Evolutionary conservation across 2,329 filamentous ascomycete genomes (phyloP).

Genomic region (Calonectria honghensis): DNA sequence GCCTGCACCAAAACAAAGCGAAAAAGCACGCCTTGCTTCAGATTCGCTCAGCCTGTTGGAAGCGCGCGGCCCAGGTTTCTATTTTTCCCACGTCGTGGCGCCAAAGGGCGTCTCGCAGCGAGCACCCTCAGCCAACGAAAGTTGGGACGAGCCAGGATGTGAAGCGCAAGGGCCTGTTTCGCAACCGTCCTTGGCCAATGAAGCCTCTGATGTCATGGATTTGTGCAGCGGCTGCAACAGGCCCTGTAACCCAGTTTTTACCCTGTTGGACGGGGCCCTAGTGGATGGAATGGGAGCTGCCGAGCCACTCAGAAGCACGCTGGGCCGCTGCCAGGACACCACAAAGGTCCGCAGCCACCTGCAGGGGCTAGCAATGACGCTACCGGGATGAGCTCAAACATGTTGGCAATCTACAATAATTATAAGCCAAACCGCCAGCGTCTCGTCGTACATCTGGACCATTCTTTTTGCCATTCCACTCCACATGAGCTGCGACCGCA

Average conservation of each 20-base stretch:
- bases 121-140: slow-evolving; percentile 45
- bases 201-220: slow-evolving; percentile 62
- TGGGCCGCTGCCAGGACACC: slow-evolving; percentile 9
- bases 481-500: slow-evolving; percentile 11
- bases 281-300: slow-evolving; percentile 18
- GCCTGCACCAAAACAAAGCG: slow-evolving; percentile 20
- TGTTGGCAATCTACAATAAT: slow-evolving; percentile 41
- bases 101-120: slow-evolving; percentile 32
- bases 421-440: slow-evolving; percentile 45
- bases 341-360: slow-evolving; percentile 27
- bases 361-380: slow-evolving; percentile 51
- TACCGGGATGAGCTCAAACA: slow-evolving; percentile 46
- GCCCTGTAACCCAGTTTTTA: slow-evolving; percentile 44
- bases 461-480: slow-evolving; percentile 24
- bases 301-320: slow-evolving; percentile 33
- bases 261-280: slow-evolving; percentile 8
- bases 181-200: slow-evolving; percentile 50
- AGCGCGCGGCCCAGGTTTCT: slow-evolving; percentile 40
- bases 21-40: slow-evolving; percentile 6
- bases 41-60: slow-evolving; percentile 11
- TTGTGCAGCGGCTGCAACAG: slow-evolving; percentile 34
- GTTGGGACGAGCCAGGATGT: slow-evolving; percentile 35
- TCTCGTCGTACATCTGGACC: slow-evolving; percentile 28
- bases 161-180: slow-evolving; percentile 51
- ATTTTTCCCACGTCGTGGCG: slow-evolving; percentile 37